Conservation (phyloP, 306 rosid genomes). For the Quercus cerris region DNA sequence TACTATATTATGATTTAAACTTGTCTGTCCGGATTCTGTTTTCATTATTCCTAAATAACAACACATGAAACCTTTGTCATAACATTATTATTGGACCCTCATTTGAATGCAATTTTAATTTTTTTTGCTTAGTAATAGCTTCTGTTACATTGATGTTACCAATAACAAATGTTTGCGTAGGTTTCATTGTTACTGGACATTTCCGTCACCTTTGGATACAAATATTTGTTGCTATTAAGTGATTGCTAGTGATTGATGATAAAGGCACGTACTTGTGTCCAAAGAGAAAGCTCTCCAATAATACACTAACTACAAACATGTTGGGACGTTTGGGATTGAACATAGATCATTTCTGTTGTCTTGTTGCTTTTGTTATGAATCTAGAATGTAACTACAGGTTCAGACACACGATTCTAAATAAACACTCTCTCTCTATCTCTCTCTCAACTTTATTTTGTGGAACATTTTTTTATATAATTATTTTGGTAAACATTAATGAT, state of each 20-base stretch:
- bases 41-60: not conserved
- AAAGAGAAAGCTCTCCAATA: conserved; percentile 1
- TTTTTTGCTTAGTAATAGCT: not conserved
- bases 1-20: not conserved
- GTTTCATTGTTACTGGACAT: not conserved
- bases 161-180: not conserved
- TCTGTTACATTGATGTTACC: not conserved
- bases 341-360: conserved; percentile 15
- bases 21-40: not conserved
- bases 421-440: no score
- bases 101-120: not conserved
- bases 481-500: no score
- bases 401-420: not conserved
- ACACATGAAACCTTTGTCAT: not conserved
- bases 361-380: conserved; percentile 12
- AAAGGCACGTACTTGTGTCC: conserved; percentile 13
- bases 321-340: conserved; percentile 26
- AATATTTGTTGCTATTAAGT: conserved; percentile 14
- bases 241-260: conserved; percentile 17
- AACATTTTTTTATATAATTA: no score
- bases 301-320: conserved; percentile 10
- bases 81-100: not conserved
- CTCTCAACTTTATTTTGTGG: no score
- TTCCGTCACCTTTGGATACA: not conserved
- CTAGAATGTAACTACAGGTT: not conserved